These are phyloP conservation scores for Chlorophyllum brunneum DNA, from an alignment of 768 basidiomycete species.

Conservation along the genomic window DNA sequence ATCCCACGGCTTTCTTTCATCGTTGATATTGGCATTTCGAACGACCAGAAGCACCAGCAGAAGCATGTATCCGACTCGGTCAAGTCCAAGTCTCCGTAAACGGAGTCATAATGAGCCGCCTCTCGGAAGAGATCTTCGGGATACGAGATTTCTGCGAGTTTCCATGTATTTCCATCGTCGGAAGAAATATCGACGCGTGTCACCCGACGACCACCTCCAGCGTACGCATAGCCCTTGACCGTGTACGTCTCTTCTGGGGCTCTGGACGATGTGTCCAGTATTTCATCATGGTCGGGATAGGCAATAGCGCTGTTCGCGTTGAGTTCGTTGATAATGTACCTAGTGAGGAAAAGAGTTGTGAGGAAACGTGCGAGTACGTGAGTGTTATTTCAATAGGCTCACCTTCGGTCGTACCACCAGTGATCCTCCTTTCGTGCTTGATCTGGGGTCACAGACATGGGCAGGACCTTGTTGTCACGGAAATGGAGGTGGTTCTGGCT, in stretches of 20 bases:
- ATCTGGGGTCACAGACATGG: conserved; percentile 46
- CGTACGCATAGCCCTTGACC: conserved; percentile 57
- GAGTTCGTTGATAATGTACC: conserved; percentile 46
- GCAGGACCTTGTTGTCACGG: conserved; percentile 65
- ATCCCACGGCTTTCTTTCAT: no score
- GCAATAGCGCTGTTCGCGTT: conserved; percentile 60
- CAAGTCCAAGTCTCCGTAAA: conserved; percentile 49
- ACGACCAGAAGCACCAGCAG: no score
- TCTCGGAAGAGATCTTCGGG: conserved; percentile 50
- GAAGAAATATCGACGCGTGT: conserved; percentile 59
- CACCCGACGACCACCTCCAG: conserved; percentile 55
- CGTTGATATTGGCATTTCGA: no score
- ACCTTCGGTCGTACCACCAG: conserved; percentile 56
- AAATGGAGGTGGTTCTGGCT: no score
- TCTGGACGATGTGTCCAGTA: conserved; percentile 18
- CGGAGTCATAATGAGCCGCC: conserved; percentile 27
- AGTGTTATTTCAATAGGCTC: conserved; percentile 12
- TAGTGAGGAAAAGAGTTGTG: conserved; percentile 17
- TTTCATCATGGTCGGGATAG: conserved; percentile 51
- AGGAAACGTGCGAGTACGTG: no score
- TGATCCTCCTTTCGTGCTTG: conserved; percentile 44
- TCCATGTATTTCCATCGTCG: no score
- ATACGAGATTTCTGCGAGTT: conserved; percentile 33
- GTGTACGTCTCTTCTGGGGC: conserved; percentile 27
- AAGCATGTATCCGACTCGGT: conserved; percentile 47